Evolutionary conservation across 2,329 filamentous ascomycete genomes (phyloP), one percentile per base, ranked within the genome.

Genomic region (Tolypocladium ovalisporum): DNA sequence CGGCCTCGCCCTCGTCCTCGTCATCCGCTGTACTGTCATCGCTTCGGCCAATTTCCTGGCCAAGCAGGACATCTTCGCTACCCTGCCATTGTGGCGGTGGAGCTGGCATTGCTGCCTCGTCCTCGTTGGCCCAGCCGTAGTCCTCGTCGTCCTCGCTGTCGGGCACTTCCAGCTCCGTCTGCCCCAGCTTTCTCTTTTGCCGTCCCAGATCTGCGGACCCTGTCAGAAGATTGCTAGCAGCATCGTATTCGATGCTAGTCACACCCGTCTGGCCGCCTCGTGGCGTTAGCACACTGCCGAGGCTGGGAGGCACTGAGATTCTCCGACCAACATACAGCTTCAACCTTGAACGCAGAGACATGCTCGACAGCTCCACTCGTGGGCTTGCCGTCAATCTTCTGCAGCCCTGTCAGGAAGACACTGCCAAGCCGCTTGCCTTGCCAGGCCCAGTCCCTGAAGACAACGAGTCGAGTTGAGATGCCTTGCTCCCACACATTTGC

Each of bases 401-500:
- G 80, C 13, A 90, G 73, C 54, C 84, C 85, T 13, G 79, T 83
- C 62, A 88, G 77, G 58, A 82, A 79, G 49, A 82, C 71, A 62
- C 79, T 77, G 59, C 76, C 75, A 29, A 76, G 72, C 22, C 70
- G 71, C 51, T 73, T 72, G 49, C 73, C 71, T 55, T 73, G 71
- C 73, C 78, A 82, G 60, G 76, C 80, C 81, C 83, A 92, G 73
- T 96, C 90, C 65, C 88, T 81, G 70, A 94, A 96, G 37, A 96
- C 71, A 29, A 87, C 86, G 60, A 96, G 70, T 56, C 90, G 80
- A 47, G 84, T 88, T 60, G 84, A 82, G 40, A 96, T 76, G 36
- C 85, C 87, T 61, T 83, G 84, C 60, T 96, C 91, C 92, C 92
- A 97, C 47, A 88, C 83, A 24, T 78, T 79, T 17, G 88, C 85